These are phyloP conservation scores for Polychaeton citri DNA, from an alignment of 2,329 filamentous ascomycete genomes.

Conservation along the genomic window DNA sequence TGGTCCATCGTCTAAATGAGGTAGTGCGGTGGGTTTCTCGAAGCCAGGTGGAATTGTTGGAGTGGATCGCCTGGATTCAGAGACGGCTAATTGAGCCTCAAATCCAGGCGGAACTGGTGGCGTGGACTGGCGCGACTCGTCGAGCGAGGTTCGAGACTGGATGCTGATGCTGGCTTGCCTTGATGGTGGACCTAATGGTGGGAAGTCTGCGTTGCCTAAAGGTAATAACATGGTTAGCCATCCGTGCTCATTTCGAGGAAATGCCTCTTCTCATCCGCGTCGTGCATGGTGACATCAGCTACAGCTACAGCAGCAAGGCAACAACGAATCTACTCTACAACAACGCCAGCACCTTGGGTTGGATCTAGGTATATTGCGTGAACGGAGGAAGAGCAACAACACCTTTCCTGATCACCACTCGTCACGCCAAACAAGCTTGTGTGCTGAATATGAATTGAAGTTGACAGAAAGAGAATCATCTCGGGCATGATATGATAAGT, in stretches of 20 bases:
- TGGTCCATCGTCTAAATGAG: conserved; percentile 13
- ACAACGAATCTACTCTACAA: not conserved
- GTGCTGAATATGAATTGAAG: conserved; percentile 7
- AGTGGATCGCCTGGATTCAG: conserved; percentile 28
- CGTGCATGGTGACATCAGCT: conserved; percentile 4
- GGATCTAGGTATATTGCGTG: too few species aligned
- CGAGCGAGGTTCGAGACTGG: conserved; percentile 11
- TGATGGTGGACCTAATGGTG: conserved; percentile 10
- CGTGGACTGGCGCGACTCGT: conserved; percentile 19
- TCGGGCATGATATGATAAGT: conserved; percentile 11
- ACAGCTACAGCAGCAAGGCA: conserved; percentile 1
- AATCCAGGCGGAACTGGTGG: conserved; percentile 24
- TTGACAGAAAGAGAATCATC: not conserved
- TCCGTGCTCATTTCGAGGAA: too few species aligned
- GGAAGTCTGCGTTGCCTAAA: conserved; percentile 19
- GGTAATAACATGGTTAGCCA: too few species aligned
- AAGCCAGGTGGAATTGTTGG: conserved; percentile 34
- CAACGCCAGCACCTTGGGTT: too few species aligned
- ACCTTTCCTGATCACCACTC: conserved; percentile 9
- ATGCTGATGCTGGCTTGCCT: conserved; percentile 11
- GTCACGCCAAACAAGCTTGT: conserved; percentile 10
- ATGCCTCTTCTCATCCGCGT: conserved; percentile 12
- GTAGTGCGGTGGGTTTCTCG: conserved; percentile 15
- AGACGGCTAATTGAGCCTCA: conserved; percentile 16
- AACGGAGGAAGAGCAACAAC: too few species aligned